These are phyloP conservation scores for Fusarium papillatum DNA, from an alignment of 2,329 filamentous ascomycete species.

Conservation along the genomic window DNA sequence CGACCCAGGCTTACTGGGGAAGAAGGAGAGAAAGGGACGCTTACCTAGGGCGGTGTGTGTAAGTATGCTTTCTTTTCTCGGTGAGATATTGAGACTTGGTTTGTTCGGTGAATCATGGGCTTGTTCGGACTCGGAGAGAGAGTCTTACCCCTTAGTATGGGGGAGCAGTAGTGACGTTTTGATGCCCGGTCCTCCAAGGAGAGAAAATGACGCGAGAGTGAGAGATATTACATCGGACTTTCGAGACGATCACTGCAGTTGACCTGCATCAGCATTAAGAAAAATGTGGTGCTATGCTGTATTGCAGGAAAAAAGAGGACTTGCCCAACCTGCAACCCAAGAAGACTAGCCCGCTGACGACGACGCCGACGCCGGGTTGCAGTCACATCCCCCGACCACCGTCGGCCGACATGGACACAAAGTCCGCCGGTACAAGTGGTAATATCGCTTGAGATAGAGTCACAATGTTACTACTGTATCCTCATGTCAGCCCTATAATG, in stretches of 20 bases:
- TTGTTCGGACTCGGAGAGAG: neutral
- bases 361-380: neutral
- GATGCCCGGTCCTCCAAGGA: neutral
- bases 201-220: neutral
- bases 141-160: neutral
- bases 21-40: neutral
- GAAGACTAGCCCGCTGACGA: neutral
- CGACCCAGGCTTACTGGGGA: constrained; percentile 16
- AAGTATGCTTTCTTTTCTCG: neutral
- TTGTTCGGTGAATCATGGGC: neutral
- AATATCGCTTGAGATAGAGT: constrained; percentile 1
- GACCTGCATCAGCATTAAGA: neutral
- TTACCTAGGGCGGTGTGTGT: neutral
- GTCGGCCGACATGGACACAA: neutral
- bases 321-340: neutral
- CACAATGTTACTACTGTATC: constrained; percentile 13
- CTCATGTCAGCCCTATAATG: constrained; percentile 34
- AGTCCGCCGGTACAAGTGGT: neutral
- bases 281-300: neutral
- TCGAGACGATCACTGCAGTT: neutral
- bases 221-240: neutral
- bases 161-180: no score
- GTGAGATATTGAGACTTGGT: neutral
- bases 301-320: neutral
- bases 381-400: neutral